Conservation (phyloP, 345 rosid genomes). For the Cardamine occulta region DNA sequence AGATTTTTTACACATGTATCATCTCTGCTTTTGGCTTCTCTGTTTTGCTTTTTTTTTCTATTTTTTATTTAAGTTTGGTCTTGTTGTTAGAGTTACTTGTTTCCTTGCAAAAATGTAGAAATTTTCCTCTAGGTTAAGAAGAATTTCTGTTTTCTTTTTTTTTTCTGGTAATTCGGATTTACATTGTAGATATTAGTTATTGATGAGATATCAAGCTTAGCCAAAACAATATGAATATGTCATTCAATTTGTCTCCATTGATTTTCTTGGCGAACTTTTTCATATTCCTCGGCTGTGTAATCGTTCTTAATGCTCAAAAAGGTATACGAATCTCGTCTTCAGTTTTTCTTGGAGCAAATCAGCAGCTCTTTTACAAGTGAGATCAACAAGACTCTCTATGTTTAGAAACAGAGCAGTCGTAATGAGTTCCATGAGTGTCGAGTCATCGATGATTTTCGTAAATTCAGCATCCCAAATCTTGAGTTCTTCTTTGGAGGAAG, state of each 20-base stretch:
- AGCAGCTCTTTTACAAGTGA: not conserved
- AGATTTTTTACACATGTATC: not conserved
- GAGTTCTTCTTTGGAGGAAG: not conserved
- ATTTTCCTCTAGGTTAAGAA: not conserved
- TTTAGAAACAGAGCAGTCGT: not conserved
- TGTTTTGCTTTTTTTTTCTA: not conserved
- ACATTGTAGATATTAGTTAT: too few relatives aligned
- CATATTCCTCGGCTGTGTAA: not conserved
- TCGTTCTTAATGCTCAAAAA: not conserved
- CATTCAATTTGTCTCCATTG: not conserved
- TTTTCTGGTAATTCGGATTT: not conserved
- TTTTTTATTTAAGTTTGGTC: not conserved
- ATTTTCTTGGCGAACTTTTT: not conserved
- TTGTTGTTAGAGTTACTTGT: not conserved
- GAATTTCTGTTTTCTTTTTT: not conserved
- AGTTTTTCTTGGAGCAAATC: not conserved
- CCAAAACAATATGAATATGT: too few relatives aligned
- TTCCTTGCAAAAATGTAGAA: not conserved
- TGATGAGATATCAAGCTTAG: not conserved
- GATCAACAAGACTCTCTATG: not conserved
- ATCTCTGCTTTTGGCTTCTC: conserved; percentile 5
- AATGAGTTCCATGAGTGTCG: not conserved
- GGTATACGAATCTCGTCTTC: not conserved
- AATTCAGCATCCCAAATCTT: not conserved
- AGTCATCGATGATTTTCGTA: not conserved